Evolutionary conservation across 495 filamentous ascomycete species (phyloP), one percentile per base, ranked within the genome.

Genomic region (Tuber microsphaerosporum): DNA sequence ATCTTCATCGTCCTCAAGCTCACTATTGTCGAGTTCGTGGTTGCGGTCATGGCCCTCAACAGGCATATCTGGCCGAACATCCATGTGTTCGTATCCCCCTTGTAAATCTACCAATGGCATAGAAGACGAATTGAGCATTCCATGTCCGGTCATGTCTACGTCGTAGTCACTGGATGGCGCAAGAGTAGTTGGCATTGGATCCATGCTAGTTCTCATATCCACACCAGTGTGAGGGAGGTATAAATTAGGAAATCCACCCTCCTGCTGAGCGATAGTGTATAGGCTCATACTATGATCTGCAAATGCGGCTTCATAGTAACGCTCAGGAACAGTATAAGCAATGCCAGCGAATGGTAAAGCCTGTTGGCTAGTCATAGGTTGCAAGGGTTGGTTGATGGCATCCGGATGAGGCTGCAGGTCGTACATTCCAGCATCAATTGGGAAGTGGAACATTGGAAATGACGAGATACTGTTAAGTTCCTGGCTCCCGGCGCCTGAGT

Each of bases 221-320:
- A 70, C 72, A 20, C 56, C 19, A 26, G 51, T 73, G 51, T 65
- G 73, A 12, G 74, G 70, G 69, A 75, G 42, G 70, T 82, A 83
- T 17, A 83, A 44, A 41, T 82, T 71, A 26, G 81, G 81, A 46
- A 82, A 83, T 44, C 70, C 76, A 10, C 74, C 81, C 42, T 82
- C 81, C 42, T 75, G 70, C 69, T 75, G 73, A 16, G 81, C 81
- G 45, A 81, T 81, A 17, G 71, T 71, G 22, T 80, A 76, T 10
- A 83, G 61, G 42, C 41, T 71, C 69, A 77, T 68, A 16, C 22
- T 72, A 17, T 75, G 73, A 43, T 70, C 48, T 45, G 73, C 73
- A 72, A 83, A 82, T 12, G 81, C 81, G 68, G 70, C 81, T 46
- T 76, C 78, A 46, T 81, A 83, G 45, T 71, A 81, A 48, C 44